These are phyloP conservation scores for Oryza glaberrima DNA, from an alignment of 176 grass and related monocot genomes.

Conservation along the genomic window DNA sequence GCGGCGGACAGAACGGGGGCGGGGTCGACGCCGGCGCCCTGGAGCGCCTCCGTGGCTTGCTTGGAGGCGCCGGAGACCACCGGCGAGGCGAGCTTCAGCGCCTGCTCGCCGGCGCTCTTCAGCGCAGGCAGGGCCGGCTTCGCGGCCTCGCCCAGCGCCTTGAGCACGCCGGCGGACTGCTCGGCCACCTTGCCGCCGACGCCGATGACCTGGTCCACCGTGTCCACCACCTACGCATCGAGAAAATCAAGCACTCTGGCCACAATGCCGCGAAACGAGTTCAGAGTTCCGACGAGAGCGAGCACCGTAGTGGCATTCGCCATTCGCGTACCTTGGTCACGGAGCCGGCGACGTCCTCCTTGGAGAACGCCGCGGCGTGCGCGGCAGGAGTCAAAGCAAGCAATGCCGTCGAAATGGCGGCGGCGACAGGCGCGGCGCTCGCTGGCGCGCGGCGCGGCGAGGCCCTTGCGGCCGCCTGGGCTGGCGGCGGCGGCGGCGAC, in stretches of 20 bases:
- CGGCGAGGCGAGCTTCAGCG: slow-evolving; percentile 74
- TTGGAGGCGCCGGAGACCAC: slow-evolving; percentile 68
- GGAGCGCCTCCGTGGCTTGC: slow-evolving; percentile 74
- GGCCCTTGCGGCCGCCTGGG: slow-evolving; percentile 7
- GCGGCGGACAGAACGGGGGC: slow-evolving; percentile 65
- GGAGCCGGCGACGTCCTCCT: slow-evolving; percentile 71
- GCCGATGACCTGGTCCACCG: slow-evolving; percentile 62
- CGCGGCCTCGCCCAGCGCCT: slow-evolving; percentile 55
- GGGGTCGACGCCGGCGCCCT: slow-evolving; percentile 77
- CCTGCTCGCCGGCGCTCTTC: slow-evolving; percentile 68
- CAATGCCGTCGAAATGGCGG: slow-evolving; percentile 31
- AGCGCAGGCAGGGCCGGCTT: slow-evolving; percentile 78
- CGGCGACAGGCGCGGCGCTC: neutral
- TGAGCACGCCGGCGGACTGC: slow-evolving; percentile 51
- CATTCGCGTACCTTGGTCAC: slow-evolving; percentile 58
- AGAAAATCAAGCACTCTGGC: neutral
- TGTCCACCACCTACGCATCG: slow-evolving; percentile 57
- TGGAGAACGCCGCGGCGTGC: slow-evolving; percentile 64
- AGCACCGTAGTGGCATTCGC: neutral
- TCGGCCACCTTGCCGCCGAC: slow-evolving; percentile 49
- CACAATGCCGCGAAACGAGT: neutral
- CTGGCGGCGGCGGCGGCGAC: slow-evolving; percentile 30
- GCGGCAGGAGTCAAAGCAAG: slow-evolving; percentile 36
- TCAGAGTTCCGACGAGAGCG: neutral
- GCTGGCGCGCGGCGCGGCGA: slow-evolving; percentile 34